Evolutionary conservation across 1,284 basidiomycete species (phyloP).

Genomic region (Trametes versicolor): DNA sequence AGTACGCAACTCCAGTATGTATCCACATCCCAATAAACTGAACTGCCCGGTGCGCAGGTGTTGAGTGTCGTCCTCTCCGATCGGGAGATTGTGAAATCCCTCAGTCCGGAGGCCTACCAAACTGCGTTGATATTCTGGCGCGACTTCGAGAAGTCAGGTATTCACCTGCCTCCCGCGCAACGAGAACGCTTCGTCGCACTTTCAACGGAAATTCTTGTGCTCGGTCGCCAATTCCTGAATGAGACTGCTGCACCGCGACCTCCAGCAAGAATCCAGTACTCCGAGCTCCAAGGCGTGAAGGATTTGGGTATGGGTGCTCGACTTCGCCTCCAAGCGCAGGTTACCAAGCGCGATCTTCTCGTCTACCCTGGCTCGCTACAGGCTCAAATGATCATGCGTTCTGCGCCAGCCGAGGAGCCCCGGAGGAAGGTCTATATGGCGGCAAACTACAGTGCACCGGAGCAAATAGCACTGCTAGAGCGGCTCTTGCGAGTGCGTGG

Average conservation of each 20-base stretch:
- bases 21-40: slow-evolving; percentile 16
- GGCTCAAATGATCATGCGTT: slow-evolving; percentile 92
- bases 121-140: slow-evolving; percentile 95
- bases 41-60: slow-evolving; percentile 53
- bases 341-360: slow-evolving; percentile 74
- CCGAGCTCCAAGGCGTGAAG: slow-evolving; percentile 73
- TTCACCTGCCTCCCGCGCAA: slow-evolving; percentile 84
- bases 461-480: slow-evolving; percentile 81
- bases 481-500: slow-evolving; percentile 79
- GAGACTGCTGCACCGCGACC: slow-evolving; percentile 68
- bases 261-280: slow-evolving; percentile 71
- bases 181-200: slow-evolving; percentile 88
- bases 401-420: slow-evolving; percentile 85
- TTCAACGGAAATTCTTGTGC: slow-evolving; percentile 91
- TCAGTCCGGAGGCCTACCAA: slow-evolving; percentile 76
- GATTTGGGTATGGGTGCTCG: slow-evolving; percentile 76
- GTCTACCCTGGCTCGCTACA: slow-evolving; percentile 88
- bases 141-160: slow-evolving; percentile 98
- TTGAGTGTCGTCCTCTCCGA: slow-evolving; percentile 73
- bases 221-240: slow-evolving; percentile 88
- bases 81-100: slow-evolving; percentile 64
- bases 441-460: slow-evolving; percentile 72
- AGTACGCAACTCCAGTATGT: slow-evolving; percentile 55
- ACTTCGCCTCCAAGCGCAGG: slow-evolving; percentile 76
- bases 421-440: slow-evolving; percentile 84